Conservation (phyloP, 2,329 filamentous ascomycete species). For the Lasiodiplodia sp. region DNA sequence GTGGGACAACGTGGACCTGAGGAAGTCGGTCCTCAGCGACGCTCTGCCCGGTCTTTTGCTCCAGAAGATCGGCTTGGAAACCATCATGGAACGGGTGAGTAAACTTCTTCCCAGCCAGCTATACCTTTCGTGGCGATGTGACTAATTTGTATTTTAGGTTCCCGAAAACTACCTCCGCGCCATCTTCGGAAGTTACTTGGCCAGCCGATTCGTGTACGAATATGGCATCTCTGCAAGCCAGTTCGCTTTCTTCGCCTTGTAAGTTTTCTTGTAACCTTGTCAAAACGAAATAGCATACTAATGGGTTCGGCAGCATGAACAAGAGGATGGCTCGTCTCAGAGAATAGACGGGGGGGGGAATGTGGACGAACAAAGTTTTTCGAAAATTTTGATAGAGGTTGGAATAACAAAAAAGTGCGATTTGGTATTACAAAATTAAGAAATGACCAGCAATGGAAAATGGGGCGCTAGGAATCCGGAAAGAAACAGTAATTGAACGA, state of each 20-base stretch:
- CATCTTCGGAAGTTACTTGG: constrained; percentile 95
- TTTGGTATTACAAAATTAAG: not conserved
- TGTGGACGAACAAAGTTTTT: not conserved
- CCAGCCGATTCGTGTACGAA: constrained; percentile 94
- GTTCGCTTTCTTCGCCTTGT: constrained; percentile 97
- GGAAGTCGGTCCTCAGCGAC: constrained; percentile 79
- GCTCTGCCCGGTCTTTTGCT: constrained; percentile 85
- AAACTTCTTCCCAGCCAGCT: no score
- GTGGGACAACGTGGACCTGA: constrained; percentile 83
- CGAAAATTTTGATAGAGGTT: not conserved
- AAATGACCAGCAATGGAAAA: not conserved
- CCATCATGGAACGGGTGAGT: constrained; percentile 79
- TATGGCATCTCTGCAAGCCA: constrained; percentile 92
- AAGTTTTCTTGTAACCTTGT: not conserved
- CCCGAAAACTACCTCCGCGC: constrained; percentile 91
- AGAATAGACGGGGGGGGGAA: not conserved
- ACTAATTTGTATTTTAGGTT: constrained; percentile 58
- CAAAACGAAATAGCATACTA: not conserved
- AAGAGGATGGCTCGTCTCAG: constrained; percentile 29
- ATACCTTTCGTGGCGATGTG: constrained; percentile 5
- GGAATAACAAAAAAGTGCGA: not conserved
- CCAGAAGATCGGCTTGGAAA: constrained; percentile 89
- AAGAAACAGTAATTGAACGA: not conserved
- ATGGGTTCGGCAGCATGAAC: constrained; percentile 11
- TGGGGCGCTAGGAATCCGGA: not conserved